Evolutionary conservation across 169 alveolate species (phyloP).

Genomic region (Perkinsus olseni): DNA sequence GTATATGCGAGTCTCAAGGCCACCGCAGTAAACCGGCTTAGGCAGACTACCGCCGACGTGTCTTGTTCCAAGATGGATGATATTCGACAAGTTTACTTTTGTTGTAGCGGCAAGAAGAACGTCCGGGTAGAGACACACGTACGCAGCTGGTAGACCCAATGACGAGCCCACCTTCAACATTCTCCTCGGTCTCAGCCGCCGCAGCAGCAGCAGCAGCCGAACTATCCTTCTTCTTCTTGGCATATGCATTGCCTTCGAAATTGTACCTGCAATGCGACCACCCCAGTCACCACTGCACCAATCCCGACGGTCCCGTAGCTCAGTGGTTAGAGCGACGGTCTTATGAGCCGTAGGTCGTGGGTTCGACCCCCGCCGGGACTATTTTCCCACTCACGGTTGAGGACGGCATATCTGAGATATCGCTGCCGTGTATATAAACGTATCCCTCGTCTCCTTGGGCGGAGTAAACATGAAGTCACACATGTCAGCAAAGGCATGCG

Average conservation of each 20-base stretch:
- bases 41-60: too few relatives aligned
- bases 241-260: background rate
- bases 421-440: background rate
- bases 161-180: too few relatives aligned
- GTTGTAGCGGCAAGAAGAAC: too few relatives aligned
- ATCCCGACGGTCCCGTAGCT: background rate
- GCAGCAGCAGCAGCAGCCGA: too few relatives aligned
- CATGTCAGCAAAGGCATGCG: background rate
- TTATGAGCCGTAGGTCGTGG: background rate
- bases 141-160: too few relatives aligned
- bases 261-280: background rate
- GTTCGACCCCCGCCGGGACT: background rate
- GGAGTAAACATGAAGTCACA: background rate
- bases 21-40: too few relatives aligned
- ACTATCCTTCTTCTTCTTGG: background rate
- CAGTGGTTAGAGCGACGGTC: background rate
- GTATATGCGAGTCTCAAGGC: too few relatives aligned
- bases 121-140: too few relatives aligned
- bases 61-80: too few relatives aligned
- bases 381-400: background rate
- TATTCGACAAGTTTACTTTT: too few relatives aligned
- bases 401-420: background rate
- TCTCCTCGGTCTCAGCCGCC: too few relatives aligned
- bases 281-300: background rate
- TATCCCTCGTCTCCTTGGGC: background rate